These are phyloP conservation scores for Sugiyamaella neomexicana DNA, from an alignment of 1,139 yeast genomes.

Conservation along the genomic window DNA sequence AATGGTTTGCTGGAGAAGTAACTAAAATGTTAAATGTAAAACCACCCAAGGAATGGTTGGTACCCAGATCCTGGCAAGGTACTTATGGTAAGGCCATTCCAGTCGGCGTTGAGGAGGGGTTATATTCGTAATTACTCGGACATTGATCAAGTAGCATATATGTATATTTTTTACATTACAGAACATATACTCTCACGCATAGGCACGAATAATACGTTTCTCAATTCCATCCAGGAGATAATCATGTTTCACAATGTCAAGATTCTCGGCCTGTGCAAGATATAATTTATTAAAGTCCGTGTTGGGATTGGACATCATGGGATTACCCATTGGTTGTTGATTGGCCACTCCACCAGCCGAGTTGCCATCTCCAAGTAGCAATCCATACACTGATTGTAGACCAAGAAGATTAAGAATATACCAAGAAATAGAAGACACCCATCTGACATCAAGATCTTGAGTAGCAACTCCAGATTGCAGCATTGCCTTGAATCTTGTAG, in stretches of 20 bases:
- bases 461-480: conserved; percentile 86
- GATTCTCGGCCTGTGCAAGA: conserved; percentile 70
- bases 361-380: conserved; percentile 60
- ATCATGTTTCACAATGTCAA: conserved; percentile 64
- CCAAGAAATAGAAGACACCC: conserved; percentile 98
- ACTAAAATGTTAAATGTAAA: conserved; percentile 40
- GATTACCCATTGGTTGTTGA: conserved; percentile 29
- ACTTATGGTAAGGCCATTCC: conserved; percentile 79
- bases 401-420: conserved; percentile 89
- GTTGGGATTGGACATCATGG: conserved; percentile 49
- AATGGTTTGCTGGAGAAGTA: conserved; percentile 49
- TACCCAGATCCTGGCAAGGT: conserved; percentile 82
- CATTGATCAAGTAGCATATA: too few relatives aligned
- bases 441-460: conserved; percentile 80
- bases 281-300: conserved; percentile 55
- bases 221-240: conserved; percentile 64
- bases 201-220: conserved; percentile 51
- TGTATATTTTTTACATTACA: too few relatives aligned
- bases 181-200: conserved; percentile 10
- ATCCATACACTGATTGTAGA: conserved; percentile 72
- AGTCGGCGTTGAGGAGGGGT: conserved; percentile 70
- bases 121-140: conserved; percentile 62
- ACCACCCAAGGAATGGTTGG: conserved; percentile 41
- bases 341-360: conserved; percentile 44
- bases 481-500: conserved; percentile 88